These are phyloP conservation scores for Meira miltonrushii DNA, from an alignment of 1,284 basidiomycete genomes.

Conservation along the genomic window DNA sequence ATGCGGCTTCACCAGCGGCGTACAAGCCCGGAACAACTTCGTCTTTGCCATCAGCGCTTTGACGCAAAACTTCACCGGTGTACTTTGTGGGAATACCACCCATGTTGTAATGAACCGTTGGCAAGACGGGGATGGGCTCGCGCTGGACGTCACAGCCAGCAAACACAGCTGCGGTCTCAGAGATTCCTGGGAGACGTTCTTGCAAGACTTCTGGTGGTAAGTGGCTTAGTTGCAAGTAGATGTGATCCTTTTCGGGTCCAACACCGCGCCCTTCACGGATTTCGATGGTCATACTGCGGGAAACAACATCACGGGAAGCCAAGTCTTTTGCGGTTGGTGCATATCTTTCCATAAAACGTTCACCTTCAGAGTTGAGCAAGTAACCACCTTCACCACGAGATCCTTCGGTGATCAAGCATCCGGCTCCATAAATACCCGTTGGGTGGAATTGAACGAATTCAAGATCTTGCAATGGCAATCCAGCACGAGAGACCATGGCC, in stretches of 20 bases:
- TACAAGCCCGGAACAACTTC: constrained; percentile 93
- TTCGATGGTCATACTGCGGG: constrained; percentile 98
- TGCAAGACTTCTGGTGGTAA: constrained; percentile 91
- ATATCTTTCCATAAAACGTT: constrained; percentile 99
- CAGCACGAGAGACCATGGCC: constrained; percentile 95
- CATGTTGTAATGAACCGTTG: constrained; percentile 60
- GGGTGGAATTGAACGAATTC: constrained; percentile 99
- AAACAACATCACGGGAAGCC: constrained; percentile 98
- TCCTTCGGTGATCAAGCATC: constrained; percentile 97
- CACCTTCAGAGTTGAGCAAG: constrained; percentile 95
- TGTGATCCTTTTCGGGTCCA: constrained; percentile 96
- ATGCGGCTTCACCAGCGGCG: constrained; percentile 97
- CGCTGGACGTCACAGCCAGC: constrained; percentile 99
- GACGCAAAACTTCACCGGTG: constrained; percentile 87
- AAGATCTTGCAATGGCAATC: constrained; percentile 90
- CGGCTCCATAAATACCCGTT: constrained; percentile 98
- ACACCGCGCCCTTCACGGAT: constrained; percentile 98
- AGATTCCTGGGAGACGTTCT: constrained; percentile 97
- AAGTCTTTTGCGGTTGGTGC: constrained; percentile 99
- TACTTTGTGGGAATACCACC: constrained; percentile 99
- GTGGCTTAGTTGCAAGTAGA: constrained; percentile 95
- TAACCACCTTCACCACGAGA: constrained; percentile 99
- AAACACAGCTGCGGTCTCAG: constrained; percentile 98
- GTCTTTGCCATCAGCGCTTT: constrained; percentile 67
- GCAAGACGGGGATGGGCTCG: constrained; percentile 70